Conservation (phyloP, 768 basidiomycete genomes). For the Filobasidium floriforme region DNA sequence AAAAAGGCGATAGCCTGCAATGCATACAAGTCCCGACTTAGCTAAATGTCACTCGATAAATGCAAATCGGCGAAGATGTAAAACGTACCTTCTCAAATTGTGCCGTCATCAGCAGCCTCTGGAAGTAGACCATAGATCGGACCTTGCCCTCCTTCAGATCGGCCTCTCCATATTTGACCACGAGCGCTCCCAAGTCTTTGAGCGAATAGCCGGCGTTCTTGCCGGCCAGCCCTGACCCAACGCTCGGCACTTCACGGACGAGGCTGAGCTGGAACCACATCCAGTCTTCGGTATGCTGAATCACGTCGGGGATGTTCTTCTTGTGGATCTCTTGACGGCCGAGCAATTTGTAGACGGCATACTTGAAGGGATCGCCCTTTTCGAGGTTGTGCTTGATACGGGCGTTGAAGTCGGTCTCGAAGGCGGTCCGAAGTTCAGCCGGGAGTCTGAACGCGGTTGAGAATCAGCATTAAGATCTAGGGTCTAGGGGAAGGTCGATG, state of each 20-base stretch:
- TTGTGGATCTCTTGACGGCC: constrained; percentile 78
- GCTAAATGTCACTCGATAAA: not conserved
- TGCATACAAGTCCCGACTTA: not conserved
- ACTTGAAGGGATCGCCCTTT: constrained; percentile 87
- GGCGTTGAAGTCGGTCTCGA: constrained; percentile 9
- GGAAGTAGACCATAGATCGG: constrained; percentile 50
- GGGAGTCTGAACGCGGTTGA: not conserved
- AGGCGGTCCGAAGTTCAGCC: not conserved
- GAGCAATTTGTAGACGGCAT: constrained; percentile 90
- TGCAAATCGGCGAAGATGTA: not conserved
- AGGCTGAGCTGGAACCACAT: constrained; percentile 92
- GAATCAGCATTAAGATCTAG: not conserved
- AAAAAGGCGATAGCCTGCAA: constrained; percentile 77
- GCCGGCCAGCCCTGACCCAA: constrained; percentile 62
- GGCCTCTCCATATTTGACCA: constrained; percentile 45
- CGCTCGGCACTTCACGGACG: constrained; percentile 57
- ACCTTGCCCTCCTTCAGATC: constrained; percentile 54
- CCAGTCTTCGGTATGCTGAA: constrained; percentile 93
- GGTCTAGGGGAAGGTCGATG: not conserved
- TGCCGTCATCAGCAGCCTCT: constrained; percentile 77
- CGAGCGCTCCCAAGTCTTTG: constrained; percentile 40
- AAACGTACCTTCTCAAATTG: constrained; percentile 78
- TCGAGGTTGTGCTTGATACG: constrained; percentile 55
- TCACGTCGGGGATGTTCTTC: constrained; percentile 72
- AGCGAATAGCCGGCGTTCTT: constrained; percentile 58